Evolutionary conservation across 257 asterid species (phyloP), one percentile per base, ranked within the genome.

Genomic region (Catharanthus roseus): DNA sequence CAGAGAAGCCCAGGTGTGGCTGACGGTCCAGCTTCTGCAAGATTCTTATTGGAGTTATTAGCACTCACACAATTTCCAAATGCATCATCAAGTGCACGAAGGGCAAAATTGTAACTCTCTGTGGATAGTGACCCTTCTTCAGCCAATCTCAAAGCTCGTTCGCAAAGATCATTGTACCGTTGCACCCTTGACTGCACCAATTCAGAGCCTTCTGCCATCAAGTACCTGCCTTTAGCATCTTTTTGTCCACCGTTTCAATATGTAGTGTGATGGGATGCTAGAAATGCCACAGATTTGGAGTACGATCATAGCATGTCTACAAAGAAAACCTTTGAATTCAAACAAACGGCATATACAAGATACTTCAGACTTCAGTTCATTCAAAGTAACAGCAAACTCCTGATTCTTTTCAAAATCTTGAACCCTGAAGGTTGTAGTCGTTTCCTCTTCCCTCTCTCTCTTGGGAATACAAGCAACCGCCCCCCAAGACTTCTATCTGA

Each of bases 71-170:
- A 91, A 82, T 86, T 88, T 75, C 87, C 95, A 74, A 88, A 88
- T 49, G 96, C 92, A 57, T 87, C 96, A 72, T 88, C 95, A 67
- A 93, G 80, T 19, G 96, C 91, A 68, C 95, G 95, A 50, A 84
- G 80, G 0, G 87, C 78, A 72, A 83, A 63, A 79, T 62, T 77
- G 65, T 86, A 88, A 73, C 93, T 89, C 77, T 93, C 99, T 71
- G 84, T 90, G n/a, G 96, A 93, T 65, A 91, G 82, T 1, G 97
- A 93, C 56, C 96, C 96, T 89, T 91, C 99, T 83, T 93, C 99
- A 28, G 90, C 77, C 86, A 93, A 79, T 79, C 80, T 88, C 73
- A 91, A 79, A 50, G 96, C 96, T 76, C 88, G 86, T 61, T 82
- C 86, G 65, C 89, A 93, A 71, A 93, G 84, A 68, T 88, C 91